Evolutionary conservation across 2,329 filamentous ascomycete genomes (phyloP), one percentile per base, ranked within the genome.

Genomic region (Xenosphaeropsis pyriputrescens): DNA sequence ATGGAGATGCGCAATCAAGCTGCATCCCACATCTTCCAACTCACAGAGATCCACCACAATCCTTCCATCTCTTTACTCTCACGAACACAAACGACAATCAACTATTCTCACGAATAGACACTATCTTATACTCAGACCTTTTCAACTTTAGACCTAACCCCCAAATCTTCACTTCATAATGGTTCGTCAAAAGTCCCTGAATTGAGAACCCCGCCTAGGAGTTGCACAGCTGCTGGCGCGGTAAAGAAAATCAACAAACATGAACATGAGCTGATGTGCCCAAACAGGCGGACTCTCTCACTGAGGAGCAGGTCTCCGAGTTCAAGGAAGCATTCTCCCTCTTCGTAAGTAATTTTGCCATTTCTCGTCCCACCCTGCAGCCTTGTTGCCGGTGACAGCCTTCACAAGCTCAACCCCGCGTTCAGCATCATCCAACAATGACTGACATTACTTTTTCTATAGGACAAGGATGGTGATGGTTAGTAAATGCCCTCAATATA

Each of bases 291-390:
- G 91, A 98, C 63, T 89, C 89, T 64, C 81, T 98, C 59, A 96
- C 91, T 55, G 91, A 98, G 75, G 91, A 98, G 71, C 91, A 98
- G 76, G 91, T 98, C 62, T 96, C 91, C 61, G 91, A 98, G 72
- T 98, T 96, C 75, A 98, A 96, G 83, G 91, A 98, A 72, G 91
- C 91, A 39, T 98, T 98, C 70, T 98, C 91, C 62, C 85, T 98
- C 50, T 98, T 98, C 67, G 91, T 98, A 80, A 80, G 91, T 79
- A 39, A 30, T 40, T 43, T 33, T 32, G 12, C 14, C 8, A 6
- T 32, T 32, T 39, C 26, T 37, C 17, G 12, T 18, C 19, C 26
- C 35, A 18, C 36, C 44, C 40, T 45, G 42, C 47, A 45, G 35
- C 41, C 22, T 26, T 9, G 22, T 26, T 26, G 22, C 12, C 22